Evolutionary conservation across 140 eudicot species (phyloP), one percentile per base, ranked within the genome.

Genomic region (Anethum foeniculum): DNA sequence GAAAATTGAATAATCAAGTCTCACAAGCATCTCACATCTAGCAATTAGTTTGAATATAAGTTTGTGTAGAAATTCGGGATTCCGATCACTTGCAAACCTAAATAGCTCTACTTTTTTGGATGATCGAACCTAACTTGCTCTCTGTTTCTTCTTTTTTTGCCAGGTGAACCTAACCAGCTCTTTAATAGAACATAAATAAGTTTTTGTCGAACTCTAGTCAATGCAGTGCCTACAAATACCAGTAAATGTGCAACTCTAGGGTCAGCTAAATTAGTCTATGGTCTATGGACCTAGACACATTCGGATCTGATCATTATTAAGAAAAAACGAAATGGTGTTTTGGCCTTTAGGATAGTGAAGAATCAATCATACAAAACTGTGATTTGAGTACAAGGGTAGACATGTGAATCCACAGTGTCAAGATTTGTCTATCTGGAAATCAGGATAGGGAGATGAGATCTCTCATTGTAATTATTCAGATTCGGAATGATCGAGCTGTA

Each of bases 261-360:
- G 13, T 58, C 5, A 58, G 67, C 30, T n/a, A 12, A 2, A 21
- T 23, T 39, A 39, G 43, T n/a, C 64, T n/a, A 8, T 23, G 67
- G 67, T 23, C 67, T 58, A 58, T 58, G 23, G 62, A 8, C 14
- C 14, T 49, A 14, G 41, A 7, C 69, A 43, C 32, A 23, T 68
- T 54, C 5, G 52, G 5, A 47, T 47, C 52, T 13, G 52, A 47
- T 47, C 51, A 34, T 34, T 12, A 8, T 21, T 14, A 19, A 44
- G 58, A 27, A 77, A 64, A 0, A 77, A 25, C 4, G n/a, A 34
- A 12, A 49, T 77, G 60, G 41, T 46, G 30, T 39, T 78, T 79
- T 79, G 81, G 81, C 73, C 72, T 77, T 56, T 54, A 77, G 81
- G 81, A 38, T 21, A 6, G 7, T 58, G 44, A 36, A 28, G 71